Base-by-base conservation (phyloP, 768 basidiomycete genomes). In the Chiua virens region DNA sequence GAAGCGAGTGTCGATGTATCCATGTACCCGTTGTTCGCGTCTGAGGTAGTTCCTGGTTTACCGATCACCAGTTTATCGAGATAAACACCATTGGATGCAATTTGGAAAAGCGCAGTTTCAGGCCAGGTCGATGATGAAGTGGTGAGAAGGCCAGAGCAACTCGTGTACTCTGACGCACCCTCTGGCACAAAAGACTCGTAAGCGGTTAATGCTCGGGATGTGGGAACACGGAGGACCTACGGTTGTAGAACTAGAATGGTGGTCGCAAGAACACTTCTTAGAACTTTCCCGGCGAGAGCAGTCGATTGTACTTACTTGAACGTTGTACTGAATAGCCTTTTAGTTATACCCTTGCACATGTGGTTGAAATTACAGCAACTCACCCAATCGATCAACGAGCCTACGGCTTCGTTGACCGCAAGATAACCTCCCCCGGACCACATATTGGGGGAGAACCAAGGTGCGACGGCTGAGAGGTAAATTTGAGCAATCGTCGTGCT, bases 61-160 rank as follows among this genome's bases (percentile, higher is more conserved):
- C 88, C 87, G 56, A 90, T 87, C 47, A 89, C 84, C 50, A 89
- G 73, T 69, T 89, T 89, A 64, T 78, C 66, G 38, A 84, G 66
- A 7, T 78, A 64, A 7, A 88, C 78, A 18, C 85, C 85, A 52
- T 70, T 78, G 4, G 75, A 74, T 21, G 72, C 63, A 51, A 80
- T 79, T 60, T 80, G 70, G 62, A 80, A 76, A 25, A 81, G 60
- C 0, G 75, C 65, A 3, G 74, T 71, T 20, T 67, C 51, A 2
- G 78, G 78, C 65, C 68, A 79, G 7, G 58, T 50, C 20, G 66
- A 62, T 8, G 75, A 75, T 1, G 76, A 78, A 10, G 60, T 50
- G 35, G 60, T 70, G 23, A 80, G 61, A 18, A 80, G 69, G 17
- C 62, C 61, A 34, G 49, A 44, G 55, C 74, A 76, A 6, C 63